A percentile compares a stretch with the other conserved stretches of the same genome.
Conservation (phyloP, 1,284 basidiomycete genomes). For the Cryptococcus maquisensis region DNA sequence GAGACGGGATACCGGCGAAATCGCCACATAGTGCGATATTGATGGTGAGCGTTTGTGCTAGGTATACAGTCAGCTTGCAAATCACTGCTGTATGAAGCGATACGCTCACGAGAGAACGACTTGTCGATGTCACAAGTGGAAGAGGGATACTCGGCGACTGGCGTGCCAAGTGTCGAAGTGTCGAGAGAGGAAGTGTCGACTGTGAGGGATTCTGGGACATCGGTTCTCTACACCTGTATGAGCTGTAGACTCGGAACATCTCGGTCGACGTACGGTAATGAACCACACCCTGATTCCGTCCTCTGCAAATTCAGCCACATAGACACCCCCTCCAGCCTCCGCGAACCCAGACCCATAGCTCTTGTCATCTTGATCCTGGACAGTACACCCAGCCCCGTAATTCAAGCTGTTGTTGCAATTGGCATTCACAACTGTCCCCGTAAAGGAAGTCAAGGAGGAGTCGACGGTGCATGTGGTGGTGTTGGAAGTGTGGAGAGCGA, state of each 20-base stretch:
- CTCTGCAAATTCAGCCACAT: slow-evolving; percentile 64
- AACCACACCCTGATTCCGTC: slow-evolving; percentile 63
- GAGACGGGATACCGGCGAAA: slow-evolving; percentile 51
- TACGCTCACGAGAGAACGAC: slow-evolving; percentile 55
- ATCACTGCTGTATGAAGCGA: neutral
- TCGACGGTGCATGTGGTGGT: slow-evolving; percentile 23
- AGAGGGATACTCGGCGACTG: slow-evolving; percentile 64
- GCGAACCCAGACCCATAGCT: slow-evolving; percentile 66
- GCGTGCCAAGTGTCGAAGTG: slow-evolving; percentile 61
- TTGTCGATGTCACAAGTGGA: slow-evolving; percentile 58
- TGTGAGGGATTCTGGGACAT: slow-evolving; percentile 58
- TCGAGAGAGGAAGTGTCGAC: slow-evolving; percentile 57
- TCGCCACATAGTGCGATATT: slow-evolving; percentile 66
- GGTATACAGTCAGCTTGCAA: neutral
- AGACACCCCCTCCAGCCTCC: slow-evolving; percentile 63
- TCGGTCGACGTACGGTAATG: slow-evolving; percentile 56
- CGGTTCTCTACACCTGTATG: slow-evolving; percentile 50
- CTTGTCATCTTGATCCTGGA: slow-evolving; percentile 54
- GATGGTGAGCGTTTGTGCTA: slow-evolving; percentile 44
- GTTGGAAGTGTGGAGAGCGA: slow-evolving; percentile 38
- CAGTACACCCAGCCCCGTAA: slow-evolving; percentile 61
- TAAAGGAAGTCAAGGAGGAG: neutral
- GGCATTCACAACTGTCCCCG: slow-evolving; percentile 13
- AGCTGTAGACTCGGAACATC: neutral
- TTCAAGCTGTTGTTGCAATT: slow-evolving; percentile 39